phyloP scores from a whole-genome alignment of 73 alveolate species.

The Uronychia binucleata region DNA sequence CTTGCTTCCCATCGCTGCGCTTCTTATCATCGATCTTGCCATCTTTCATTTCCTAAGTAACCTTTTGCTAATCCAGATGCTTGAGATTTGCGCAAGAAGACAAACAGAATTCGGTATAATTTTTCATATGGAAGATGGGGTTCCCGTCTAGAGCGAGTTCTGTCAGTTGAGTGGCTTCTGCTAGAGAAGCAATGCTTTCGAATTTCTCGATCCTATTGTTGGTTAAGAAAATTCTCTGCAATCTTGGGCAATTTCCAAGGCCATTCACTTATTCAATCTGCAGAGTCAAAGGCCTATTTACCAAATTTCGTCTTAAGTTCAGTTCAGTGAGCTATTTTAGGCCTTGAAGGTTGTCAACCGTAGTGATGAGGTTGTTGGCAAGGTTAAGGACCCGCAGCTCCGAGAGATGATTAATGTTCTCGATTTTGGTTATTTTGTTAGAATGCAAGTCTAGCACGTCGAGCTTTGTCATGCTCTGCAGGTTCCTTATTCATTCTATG shows the following conservation, averaged over 20 bases:
- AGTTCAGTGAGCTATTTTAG: slow-evolving; percentile 79
- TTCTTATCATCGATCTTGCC: neutral
- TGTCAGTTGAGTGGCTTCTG: slow-evolving; percentile 62
- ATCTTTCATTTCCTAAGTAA: slow-evolving; percentile 13
- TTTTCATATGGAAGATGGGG: slow-evolving; percentile 68
- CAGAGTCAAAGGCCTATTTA: slow-evolving; percentile 56
- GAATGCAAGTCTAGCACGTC: slow-evolving; percentile 95
- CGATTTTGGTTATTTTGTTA: slow-evolving; percentile 86
- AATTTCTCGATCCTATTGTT: slow-evolving; percentile 81
- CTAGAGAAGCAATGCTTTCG: slow-evolving; percentile 71
- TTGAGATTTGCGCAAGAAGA: slow-evolving; percentile 61
- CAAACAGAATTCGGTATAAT: slow-evolving; percentile 65
- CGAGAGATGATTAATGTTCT: slow-evolving; percentile 72
- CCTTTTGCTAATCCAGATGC: slow-evolving; percentile 59
- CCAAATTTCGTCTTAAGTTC: slow-evolving; percentile 77
- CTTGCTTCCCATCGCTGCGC: neutral
- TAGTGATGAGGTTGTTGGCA: slow-evolving; percentile 83
- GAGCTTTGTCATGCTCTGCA: slow-evolving; percentile 74
- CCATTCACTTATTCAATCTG: slow-evolving; percentile 35
- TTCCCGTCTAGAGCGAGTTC: slow-evolving; percentile 91
- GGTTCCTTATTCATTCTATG: slow-evolving; percentile 82
- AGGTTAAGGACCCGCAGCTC: slow-evolving; percentile 86
- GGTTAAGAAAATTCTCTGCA: slow-evolving; percentile 81
- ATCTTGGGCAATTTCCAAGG: slow-evolving; percentile 69
- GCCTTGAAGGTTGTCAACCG: slow-evolving; percentile 82